Percentiles rank a stretch among this genome's conserved stretches.
phyloP scores from a whole-genome alignment of 495 filamentous ascomycete species.

The Aspergillus coremiiformis region DNA sequence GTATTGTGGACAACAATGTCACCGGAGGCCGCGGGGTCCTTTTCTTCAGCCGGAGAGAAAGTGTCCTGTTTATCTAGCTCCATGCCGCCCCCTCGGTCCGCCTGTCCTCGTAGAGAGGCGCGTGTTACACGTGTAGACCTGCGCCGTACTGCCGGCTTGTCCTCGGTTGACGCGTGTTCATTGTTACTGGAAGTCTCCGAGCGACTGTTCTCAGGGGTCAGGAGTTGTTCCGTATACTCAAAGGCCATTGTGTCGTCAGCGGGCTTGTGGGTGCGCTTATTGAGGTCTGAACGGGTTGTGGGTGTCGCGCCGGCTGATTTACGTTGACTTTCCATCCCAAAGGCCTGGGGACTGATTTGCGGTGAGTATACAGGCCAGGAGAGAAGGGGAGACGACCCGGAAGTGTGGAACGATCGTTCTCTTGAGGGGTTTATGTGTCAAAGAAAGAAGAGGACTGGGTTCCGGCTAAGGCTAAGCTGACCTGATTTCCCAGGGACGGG shows the following conservation, averaged over 20 bases:
- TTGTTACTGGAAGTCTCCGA: constrained; percentile 46
- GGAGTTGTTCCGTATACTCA: constrained; percentile 38
- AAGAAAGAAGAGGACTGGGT: constrained; percentile 2
- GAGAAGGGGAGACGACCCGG: background rate
- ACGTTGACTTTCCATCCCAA: constrained; percentile 12
- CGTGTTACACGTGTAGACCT: constrained; percentile 39
- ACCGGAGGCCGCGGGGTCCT: constrained; percentile 35
- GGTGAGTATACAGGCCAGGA: background rate
- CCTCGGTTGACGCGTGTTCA: constrained; percentile 38
- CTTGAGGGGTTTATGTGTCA: background rate
- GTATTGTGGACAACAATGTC: constrained; percentile 32
- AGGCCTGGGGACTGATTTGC: background rate
- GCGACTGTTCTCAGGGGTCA: constrained; percentile 42
- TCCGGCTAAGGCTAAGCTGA: constrained; percentile 7
- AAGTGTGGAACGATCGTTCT: background rate
- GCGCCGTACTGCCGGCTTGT: constrained; percentile 31
- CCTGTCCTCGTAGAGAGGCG: constrained; percentile 31
- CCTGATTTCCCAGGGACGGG: constrained; percentile 4
- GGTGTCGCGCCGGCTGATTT: constrained; percentile 23
- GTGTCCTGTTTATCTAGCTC: constrained; percentile 8
- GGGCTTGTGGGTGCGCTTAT: constrained; percentile 22
- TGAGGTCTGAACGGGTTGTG: constrained; percentile 28
- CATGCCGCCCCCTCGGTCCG: constrained; percentile 19
- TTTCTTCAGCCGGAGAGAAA: constrained; percentile 13
- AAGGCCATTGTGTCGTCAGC: constrained; percentile 33